Base-by-base conservation (phyloP, 768 basidiomycete species). In the Gloeophyllum trabeum region DNA sequence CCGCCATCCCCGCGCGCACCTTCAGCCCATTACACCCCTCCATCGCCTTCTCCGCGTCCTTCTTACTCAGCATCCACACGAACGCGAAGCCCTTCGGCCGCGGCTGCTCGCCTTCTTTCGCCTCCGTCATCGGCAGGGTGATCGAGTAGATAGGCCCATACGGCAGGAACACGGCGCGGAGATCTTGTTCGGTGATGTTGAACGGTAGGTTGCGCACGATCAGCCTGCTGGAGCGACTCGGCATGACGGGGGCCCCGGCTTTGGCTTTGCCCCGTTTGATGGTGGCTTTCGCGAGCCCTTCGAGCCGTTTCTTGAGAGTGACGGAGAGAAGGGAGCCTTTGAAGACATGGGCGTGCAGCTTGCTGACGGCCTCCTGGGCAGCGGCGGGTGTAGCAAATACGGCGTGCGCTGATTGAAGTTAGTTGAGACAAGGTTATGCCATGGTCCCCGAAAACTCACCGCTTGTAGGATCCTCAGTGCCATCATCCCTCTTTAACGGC, bases 181-280 rank as follows among this genome's bases (percentile, higher is more conserved):
- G 64, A 54, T 96, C 92, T 52, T 85, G 77, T 48, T 87, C 83
- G 0, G 82, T 82, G 24, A 84, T 73, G 63, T 88, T 68, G 51
- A 77, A 96, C 0, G 89, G 83, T 32, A 96, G 66, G 58, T 98
- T 98, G 45, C 93, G 79, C 20, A 98, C 73, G 54, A 98, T 94
- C 42, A 98, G 72, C 18, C 92, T 73, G 49, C 77, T 86, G 0
- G 79, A 76, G 46, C 79, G 79, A 53, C 70, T 86, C 0, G 83
- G 83, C 1, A 70, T 69, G 7, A 19, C 20, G 10, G 13, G 20
- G 7, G 67, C 59, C 22, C 56, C 58, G 10, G 50, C 50, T 22
- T 58, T 59, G 7, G 54, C 57, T 48, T 62, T 62, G 45, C 48
- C 59, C 51, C 38, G 40, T 39, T 16, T 36, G 53, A 46, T 48